Percentiles rank a stretch among this genome's conserved stretches.
phyloP scores from a whole-genome alignment of 2,329 filamentous ascomycete species.

The Botrytis aclada region DNA sequence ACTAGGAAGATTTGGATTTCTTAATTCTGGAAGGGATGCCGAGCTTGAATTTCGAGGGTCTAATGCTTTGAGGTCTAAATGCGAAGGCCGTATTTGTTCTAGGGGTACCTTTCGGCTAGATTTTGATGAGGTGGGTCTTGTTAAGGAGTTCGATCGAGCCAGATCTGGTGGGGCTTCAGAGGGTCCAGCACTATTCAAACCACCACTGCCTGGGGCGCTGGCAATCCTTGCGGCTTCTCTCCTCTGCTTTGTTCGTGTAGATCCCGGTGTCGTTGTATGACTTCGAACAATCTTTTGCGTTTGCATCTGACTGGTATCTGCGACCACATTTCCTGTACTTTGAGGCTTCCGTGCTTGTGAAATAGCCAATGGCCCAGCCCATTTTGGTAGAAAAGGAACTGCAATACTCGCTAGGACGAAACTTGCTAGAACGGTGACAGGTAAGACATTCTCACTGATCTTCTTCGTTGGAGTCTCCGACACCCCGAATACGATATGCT shows the following conservation, averaged over 20 bases:
- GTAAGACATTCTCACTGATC: slow-evolving; percentile 77
- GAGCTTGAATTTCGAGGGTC: slow-evolving; percentile 62
- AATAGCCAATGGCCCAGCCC: slow-evolving; percentile 76
- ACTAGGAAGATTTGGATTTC: slow-evolving; percentile 50
- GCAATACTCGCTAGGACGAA: slow-evolving; percentile 75
- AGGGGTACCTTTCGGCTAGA: slow-evolving; percentile 28
- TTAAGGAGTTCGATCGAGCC: slow-evolving; percentile 29
- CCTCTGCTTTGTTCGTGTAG: slow-evolving; percentile 44
- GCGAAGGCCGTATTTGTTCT: slow-evolving; percentile 32
- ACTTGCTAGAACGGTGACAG: slow-evolving; percentile 76
- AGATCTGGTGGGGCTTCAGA: slow-evolving; percentile 26
- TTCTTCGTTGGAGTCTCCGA: slow-evolving; percentile 66
- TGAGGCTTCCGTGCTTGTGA: slow-evolving; percentile 77
- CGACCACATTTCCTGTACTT: slow-evolving; percentile 57
- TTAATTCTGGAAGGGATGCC: slow-evolving; percentile 62
- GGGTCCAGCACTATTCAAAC: slow-evolving; percentile 28
- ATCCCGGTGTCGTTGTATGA: slow-evolving; percentile 61
- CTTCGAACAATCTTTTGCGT: slow-evolving; percentile 61
- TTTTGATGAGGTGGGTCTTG: slow-evolving; percentile 29
- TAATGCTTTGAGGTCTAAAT: slow-evolving; percentile 37
- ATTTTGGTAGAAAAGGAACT: slow-evolving; percentile 70
- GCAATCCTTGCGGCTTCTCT: slow-evolving; percentile 43
- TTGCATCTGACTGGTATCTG: slow-evolving; percentile 50
- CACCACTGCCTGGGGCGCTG: slow-evolving; percentile 38
- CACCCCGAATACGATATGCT: slow-evolving; percentile 80